These are phyloP conservation scores for Pholiota conissans DNA, from an alignment of 768 basidiomycete species.

Conservation along the genomic window DNA sequence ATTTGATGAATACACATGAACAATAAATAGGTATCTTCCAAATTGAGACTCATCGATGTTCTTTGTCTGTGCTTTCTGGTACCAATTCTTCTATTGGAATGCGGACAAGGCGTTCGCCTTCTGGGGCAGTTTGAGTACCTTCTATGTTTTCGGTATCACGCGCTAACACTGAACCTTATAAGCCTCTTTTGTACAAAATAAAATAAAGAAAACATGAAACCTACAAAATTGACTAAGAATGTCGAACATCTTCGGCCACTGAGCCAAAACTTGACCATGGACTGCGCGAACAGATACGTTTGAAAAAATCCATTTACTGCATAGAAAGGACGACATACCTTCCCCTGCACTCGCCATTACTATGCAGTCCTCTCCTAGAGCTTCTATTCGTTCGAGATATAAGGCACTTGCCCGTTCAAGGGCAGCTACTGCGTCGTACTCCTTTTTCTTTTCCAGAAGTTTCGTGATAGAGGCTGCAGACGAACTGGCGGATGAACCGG, in stretches of 20 bases:
- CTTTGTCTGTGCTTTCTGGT: constrained; percentile 22
- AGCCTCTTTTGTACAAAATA: too few species aligned
- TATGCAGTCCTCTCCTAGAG: constrained; percentile 69
- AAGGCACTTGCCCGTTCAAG: constrained; percentile 63
- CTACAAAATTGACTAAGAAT: constrained; percentile 69
- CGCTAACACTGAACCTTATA: constrained; percentile 43
- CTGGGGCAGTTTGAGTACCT: constrained; percentile 14
- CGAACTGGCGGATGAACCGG: constrained; percentile 36
- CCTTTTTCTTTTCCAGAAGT: constrained; percentile 78
- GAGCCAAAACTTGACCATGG: constrained; percentile 74
- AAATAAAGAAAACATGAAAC: constrained; percentile 23
- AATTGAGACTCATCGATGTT: constrained; percentile 5
- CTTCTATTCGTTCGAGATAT: constrained; percentile 68
- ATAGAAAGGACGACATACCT: constrained; percentile 38
- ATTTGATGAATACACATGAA: not conserved
- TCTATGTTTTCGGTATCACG: too few species aligned
- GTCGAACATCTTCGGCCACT: constrained; percentile 84
- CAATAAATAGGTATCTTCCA: not conserved
- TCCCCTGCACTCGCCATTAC: constrained; percentile 77
- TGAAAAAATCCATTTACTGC: not conserved
- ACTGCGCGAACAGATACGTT: constrained; percentile 36
- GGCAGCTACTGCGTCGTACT: constrained; percentile 73
- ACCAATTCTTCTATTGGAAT: constrained; percentile 70
- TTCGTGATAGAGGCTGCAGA: constrained; percentile 53
- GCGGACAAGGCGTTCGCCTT: constrained; percentile 70